These are phyloP conservation scores for Dichomitus squalens DNA, from an alignment of 1,284 basidiomycete species.

Conservation along the genomic window DNA sequence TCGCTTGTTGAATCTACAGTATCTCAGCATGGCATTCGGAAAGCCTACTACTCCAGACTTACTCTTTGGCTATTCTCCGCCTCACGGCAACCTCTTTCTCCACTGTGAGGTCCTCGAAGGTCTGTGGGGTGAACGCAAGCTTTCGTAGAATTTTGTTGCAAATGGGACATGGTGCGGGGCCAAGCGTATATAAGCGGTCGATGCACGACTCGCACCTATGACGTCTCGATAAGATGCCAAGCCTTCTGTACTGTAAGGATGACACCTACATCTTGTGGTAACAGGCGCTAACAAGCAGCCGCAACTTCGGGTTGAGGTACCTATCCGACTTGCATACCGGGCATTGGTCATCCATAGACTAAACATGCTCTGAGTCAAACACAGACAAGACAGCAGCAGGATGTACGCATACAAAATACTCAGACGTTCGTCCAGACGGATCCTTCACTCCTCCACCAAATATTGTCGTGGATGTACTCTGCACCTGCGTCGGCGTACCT, in stretches of 20 bases:
- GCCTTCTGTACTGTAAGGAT: neutral
- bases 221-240: conserved; percentile 2
- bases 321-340: conserved; percentile 97
- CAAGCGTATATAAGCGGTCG: conserved; percentile 93
- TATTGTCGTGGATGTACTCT: conserved; percentile 68
- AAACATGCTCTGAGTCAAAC: neutral
- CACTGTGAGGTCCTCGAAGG: conserved; percentile 94
- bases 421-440: conserved; percentile 74
- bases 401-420: conserved; percentile 67
- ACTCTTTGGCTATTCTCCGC: conserved; percentile 87
- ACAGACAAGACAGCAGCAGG: neutral
- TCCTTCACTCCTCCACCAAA: conserved; percentile 84
- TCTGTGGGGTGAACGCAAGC: conserved; percentile 93
- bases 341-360: conserved; percentile 95
- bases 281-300: conserved; percentile 93
- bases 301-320: conserved; percentile 93
- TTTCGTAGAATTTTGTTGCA: conserved; percentile 92
- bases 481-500: conserved; percentile 62
- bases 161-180: conserved; percentile 95
- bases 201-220: conserved; percentile 96
- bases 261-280: conserved; percentile 93
- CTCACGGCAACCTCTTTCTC: conserved; percentile 96
- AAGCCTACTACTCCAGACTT: neutral
- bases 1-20: conserved; percentile 86
- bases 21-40: neutral